Conservation (phyloP, 208 protist genomes). For the Giardia muris region DNA sequence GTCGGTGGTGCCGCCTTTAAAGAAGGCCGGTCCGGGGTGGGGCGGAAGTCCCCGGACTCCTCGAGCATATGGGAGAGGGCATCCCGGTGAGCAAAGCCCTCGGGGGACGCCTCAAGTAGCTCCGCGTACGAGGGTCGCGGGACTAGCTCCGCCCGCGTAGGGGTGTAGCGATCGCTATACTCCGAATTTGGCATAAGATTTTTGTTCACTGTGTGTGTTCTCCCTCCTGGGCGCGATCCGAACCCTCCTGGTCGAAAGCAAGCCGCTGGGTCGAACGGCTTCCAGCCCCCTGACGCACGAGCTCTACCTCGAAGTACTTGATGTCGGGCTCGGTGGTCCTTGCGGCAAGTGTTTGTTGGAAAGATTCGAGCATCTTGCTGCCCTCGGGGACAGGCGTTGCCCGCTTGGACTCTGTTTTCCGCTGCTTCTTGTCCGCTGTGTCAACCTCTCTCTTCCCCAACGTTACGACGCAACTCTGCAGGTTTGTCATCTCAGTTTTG, state of each 20-base stretch:
- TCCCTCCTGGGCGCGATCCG: too few species aligned
- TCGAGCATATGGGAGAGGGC: background rate
- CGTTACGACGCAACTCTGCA: background rate
- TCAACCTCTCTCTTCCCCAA: background rate
- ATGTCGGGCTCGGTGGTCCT: background rate
- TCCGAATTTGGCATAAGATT: too few species aligned
- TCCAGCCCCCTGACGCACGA: too few species aligned
- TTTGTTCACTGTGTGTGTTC: too few species aligned
- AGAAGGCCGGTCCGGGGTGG: background rate
- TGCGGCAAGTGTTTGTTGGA: background rate
- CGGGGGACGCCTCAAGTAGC: background rate
- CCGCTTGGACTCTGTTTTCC: background rate
- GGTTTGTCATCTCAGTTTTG: background rate
- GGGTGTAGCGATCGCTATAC: too few species aligned
- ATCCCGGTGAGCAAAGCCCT: background rate
- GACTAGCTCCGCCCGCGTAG: too few species aligned
- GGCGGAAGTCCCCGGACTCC: background rate
- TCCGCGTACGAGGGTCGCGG: background rate
- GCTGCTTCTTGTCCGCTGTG: background rate
- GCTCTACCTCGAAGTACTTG: background rate
- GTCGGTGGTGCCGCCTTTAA: background rate
- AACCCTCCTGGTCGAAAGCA: too few species aligned
- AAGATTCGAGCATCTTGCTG: background rate
- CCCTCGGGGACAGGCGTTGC: background rate
- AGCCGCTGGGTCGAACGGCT: too few species aligned